Evolutionary conservation across 495 filamentous ascomycete species (phyloP).

Genomic region (Tirmania nivea): DNA sequence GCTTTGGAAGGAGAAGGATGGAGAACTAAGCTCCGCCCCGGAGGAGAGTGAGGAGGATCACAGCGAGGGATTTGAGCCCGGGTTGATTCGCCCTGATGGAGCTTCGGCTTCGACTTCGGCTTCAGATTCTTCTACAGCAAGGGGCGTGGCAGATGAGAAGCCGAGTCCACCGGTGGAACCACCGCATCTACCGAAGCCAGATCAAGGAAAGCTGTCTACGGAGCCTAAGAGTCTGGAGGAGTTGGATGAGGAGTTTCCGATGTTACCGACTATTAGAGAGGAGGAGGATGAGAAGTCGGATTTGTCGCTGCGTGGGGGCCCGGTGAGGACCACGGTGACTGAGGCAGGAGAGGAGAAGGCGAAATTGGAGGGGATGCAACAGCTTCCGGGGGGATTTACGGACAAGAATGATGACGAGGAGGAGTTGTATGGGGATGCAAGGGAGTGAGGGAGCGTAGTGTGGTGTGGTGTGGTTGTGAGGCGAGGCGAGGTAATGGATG

Average conservation of each 20-base stretch:
- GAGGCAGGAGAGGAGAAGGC: slow-evolving; percentile 22
- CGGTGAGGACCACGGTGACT: neutral
- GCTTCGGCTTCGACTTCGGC: too few relatives aligned
- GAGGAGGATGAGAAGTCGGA: neutral
- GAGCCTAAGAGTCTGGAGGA: neutral
- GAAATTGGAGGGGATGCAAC: slow-evolving; percentile 24
- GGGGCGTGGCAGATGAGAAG: too few relatives aligned
- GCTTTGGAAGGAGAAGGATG: slow-evolving; percentile 2
- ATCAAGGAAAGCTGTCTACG: too few relatives aligned
- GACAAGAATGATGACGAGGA: slow-evolving; percentile 20
- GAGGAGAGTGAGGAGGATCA: neutral
- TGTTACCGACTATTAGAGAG: neutral
- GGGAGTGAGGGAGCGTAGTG: neutral
- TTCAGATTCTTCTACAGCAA: too few relatives aligned
- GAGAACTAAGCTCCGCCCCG: neutral
- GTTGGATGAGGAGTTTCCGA: neutral
- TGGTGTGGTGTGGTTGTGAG: too few relatives aligned
- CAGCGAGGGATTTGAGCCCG: neutral
- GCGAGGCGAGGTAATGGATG: too few relatives aligned
- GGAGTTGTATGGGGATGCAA: slow-evolving; percentile 17
- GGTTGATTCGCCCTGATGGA: neutral
- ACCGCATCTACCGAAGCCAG: too few relatives aligned
- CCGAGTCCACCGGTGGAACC: too few relatives aligned
- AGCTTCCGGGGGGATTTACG: slow-evolving; percentile 9
- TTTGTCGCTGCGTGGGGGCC: neutral